Conservation (phyloP, 73 alveolate genomes). For the Paramecium octaurelia region DNA sequence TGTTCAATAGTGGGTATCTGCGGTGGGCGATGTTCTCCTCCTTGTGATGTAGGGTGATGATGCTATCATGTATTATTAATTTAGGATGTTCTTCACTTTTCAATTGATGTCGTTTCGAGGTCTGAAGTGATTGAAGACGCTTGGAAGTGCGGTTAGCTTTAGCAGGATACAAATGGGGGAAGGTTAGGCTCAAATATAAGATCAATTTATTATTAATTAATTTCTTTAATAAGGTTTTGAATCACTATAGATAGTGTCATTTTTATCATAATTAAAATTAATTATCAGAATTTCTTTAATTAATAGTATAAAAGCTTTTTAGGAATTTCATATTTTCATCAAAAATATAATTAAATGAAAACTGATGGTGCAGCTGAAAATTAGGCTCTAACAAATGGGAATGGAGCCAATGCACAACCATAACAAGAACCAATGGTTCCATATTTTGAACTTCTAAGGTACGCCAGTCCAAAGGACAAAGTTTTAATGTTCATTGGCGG, state of each 20-base stretch:
- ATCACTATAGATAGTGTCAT: neutral
- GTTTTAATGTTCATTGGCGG: conserved; percentile 62
- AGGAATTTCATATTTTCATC: conserved; percentile 4
- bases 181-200: no score
- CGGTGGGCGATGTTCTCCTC: no score
- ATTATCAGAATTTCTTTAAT: neutral
- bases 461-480: conserved; percentile 59
- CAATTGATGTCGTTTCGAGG: no score
- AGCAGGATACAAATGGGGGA: no score
- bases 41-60: no score
- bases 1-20: no score
- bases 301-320: neutral
- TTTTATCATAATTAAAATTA: neutral
- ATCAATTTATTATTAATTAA: neutral
- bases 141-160: no score
- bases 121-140: no score
- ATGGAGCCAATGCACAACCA: neutral
- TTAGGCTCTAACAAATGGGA: neutral
- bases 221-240: neutral
- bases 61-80: no score
- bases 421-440: conserved; percentile 46
- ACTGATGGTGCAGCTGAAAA: neutral
- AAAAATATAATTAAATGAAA: neutral
- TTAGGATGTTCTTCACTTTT: no score
- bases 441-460: conserved; percentile 51